Base-by-base conservation (phyloP, 1,139 yeast genomes). In the Diutina catenulata region DNA sequence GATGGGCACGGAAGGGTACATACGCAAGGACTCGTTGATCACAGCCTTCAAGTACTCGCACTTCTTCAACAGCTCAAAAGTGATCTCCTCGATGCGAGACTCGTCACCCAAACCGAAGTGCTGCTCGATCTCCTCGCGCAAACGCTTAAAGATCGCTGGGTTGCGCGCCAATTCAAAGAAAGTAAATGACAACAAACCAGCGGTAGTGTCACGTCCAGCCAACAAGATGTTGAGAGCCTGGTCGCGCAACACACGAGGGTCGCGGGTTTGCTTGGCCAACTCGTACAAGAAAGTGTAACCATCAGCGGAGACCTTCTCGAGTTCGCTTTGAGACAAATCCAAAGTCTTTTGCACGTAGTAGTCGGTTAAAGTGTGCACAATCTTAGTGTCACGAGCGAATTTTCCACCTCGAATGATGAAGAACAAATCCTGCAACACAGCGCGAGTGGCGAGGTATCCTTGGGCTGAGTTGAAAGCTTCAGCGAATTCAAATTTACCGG, bases 131-230 rank as follows among this genome's bases (percentile, higher is more conserved):
- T 60, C 72, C 6, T 52, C 49, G 39, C 66, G 60, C 42, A 73
- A 59, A 43, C 57, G 61, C 4, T 44, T 39, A 48, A 56, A 68
- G n/a, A 68, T 54, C 2, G 51, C 50, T 6, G 70, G 71, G 44
- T 68, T 60, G 40, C 69, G 55, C 2, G 72, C 65, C 38, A 72
- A 56, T 46, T 69, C 70, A 44, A 55, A 68, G 39, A 72, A 57
- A 9, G 60, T 47, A 52, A 68, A 72, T 4, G 74, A 64, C 39
- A 74, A 61, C 36, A 71, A 55, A 2, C 73, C 70, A 1, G 79
- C 78, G 15, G 79, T 74, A 33, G 80, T 73, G 49, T 72, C 77
- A 49, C 78, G 59, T 13, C 76, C 77, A 20, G 78, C 78, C 21
- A 72, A 55, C 41, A 73, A 53, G 43, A 73, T 67, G 45, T 70